Percentiles rank a stretch among this genome's conserved stretches.
phyloP scores from a whole-genome alignment of 768 basidiomycete genomes.

The Flagelloscypha sp. region DNA sequence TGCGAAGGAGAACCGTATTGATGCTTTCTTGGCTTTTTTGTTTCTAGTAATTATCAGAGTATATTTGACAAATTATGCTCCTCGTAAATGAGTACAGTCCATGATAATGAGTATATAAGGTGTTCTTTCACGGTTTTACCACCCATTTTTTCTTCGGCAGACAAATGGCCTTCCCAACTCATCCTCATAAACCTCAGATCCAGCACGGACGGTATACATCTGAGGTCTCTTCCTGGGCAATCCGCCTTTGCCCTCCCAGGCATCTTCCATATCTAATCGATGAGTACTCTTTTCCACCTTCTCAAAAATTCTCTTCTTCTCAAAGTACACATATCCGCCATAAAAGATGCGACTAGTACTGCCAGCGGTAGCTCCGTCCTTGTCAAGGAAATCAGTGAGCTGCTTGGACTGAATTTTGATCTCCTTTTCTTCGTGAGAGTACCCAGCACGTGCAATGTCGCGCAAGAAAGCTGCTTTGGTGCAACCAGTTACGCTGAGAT shows the following conservation, averaged over 20 bases:
- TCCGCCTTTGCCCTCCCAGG: constrained; percentile 12
- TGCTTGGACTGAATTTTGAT: constrained; percentile 14
- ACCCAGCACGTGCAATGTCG: constrained; percentile 12
- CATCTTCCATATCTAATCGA: constrained; percentile 13
- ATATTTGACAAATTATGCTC: too few species aligned
- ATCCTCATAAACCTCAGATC: too few species aligned
- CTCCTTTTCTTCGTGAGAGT: constrained; percentile 10
- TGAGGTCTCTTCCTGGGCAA: constrained; percentile 11
- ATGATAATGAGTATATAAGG: too few species aligned
- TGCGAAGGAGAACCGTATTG: too few species aligned
- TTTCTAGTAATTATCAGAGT: too few species aligned
- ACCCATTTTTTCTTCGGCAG: too few species aligned
- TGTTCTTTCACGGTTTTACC: too few species aligned
- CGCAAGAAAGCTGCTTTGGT: constrained; percentile 11
- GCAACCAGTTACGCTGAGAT: constrained; percentile 9
- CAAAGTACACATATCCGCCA: constrained; percentile 13
- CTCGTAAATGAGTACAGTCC: too few species aligned
- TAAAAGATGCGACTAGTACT: constrained; percentile 12
- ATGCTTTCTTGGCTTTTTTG: too few species aligned
- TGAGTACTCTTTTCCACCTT: constrained; percentile 2
- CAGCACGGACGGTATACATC: too few species aligned
- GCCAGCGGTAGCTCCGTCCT: constrained; percentile 10
- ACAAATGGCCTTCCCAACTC: too few species aligned
- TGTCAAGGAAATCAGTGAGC: constrained; percentile 9
- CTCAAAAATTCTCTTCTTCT: constrained; percentile 11